These are phyloP conservation scores for Sugiyamaella mastotermitis DNA, from an alignment of 805 yeast species.

Conservation along the genomic window DNA sequence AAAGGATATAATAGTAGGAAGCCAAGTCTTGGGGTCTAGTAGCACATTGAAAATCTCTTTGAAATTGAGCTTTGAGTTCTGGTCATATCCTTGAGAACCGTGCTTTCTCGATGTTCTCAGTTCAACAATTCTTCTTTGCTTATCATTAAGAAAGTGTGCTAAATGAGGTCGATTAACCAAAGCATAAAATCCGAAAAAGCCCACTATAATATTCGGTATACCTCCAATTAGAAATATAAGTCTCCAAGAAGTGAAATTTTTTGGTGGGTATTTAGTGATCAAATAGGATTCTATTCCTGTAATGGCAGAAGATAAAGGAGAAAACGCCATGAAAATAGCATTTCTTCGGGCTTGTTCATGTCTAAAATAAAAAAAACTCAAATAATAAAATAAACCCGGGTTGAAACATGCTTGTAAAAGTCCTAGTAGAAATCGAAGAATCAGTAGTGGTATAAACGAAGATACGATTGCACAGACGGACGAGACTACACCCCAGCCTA, in stretches of 20 bases:
- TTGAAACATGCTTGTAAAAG: conserved; percentile 28
- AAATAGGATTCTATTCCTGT: conserved; percentile 46
- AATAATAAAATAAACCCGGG: conserved; percentile 29
- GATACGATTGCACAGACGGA: conserved; percentile 40
- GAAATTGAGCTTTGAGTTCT: conserved; percentile 7
- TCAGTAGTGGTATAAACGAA: conserved; percentile 37
- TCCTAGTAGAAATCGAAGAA: conserved; percentile 38
- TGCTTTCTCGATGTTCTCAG: conserved; percentile 16
- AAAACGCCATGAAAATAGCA: conserved; percentile 26
- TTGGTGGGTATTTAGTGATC: conserved; percentile 37
- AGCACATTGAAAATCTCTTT: conserved; percentile 10
- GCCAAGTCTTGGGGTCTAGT: conserved; percentile 17
- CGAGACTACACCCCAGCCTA: conserved; percentile 22
- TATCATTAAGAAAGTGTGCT: conserved; percentile 42
- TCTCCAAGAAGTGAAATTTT: conserved; percentile 32
- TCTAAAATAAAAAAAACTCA: conserved; percentile 28
- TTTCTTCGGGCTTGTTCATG: conserved; percentile 27
- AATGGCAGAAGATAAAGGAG: conserved; percentile 49
- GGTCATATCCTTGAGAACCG: conserved; percentile 17
- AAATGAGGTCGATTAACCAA: conserved; percentile 34
- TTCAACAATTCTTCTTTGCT: conserved; percentile 28
- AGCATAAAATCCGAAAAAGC: conserved; percentile 26
- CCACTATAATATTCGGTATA: conserved; percentile 39
- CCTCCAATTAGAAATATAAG: conserved; percentile 45
- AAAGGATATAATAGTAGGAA: conserved; percentile 18